Evolutionary conservation across 2,329 filamentous ascomycete genomes (phyloP).

Genomic region (Stromatinia cepivora): DNA sequence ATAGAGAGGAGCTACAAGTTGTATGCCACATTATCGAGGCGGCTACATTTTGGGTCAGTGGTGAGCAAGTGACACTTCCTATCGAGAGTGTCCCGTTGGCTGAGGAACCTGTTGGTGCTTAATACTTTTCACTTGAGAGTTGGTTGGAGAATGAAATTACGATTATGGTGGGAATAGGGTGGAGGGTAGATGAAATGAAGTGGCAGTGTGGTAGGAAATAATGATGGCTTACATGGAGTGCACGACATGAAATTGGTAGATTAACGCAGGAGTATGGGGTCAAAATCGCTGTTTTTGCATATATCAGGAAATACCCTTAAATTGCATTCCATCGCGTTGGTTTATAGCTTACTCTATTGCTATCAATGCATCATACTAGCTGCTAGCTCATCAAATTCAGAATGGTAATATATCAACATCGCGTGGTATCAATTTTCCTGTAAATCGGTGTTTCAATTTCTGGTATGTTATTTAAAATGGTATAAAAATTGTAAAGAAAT

Average conservation of each 20-base stretch:
- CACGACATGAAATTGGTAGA: neutral
- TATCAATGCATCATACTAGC: neutral
- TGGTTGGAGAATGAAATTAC: neutral
- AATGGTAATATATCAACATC: neutral
- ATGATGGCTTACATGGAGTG: neutral
- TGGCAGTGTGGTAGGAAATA: neutral
- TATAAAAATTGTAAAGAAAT: neutral
- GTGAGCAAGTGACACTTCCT: conserved; percentile 31
- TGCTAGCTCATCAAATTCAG: neutral
- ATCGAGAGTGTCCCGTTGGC: conserved; percentile 23
- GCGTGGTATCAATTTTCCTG: neutral
- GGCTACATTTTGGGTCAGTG: conserved; percentile 65
- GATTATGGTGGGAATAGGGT: neutral
- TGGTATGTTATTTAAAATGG: neutral
- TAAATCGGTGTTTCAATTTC: neutral
- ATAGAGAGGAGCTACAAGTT: conserved; percentile 65
- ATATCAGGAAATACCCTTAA: conserved; percentile 13
- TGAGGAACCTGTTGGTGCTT: neutral
- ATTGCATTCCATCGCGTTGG: conserved; percentile 1
- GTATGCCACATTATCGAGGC: conserved; percentile 71
- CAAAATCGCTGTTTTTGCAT: conserved; percentile 18
- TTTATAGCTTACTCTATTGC: conserved; percentile 1
- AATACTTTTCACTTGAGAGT: neutral
- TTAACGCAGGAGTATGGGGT: conserved; percentile 5
- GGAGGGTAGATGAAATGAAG: neutral